phyloP scores from a whole-genome alignment of 1,284 basidiomycete species.

The Ganoderma boninense region DNA sequence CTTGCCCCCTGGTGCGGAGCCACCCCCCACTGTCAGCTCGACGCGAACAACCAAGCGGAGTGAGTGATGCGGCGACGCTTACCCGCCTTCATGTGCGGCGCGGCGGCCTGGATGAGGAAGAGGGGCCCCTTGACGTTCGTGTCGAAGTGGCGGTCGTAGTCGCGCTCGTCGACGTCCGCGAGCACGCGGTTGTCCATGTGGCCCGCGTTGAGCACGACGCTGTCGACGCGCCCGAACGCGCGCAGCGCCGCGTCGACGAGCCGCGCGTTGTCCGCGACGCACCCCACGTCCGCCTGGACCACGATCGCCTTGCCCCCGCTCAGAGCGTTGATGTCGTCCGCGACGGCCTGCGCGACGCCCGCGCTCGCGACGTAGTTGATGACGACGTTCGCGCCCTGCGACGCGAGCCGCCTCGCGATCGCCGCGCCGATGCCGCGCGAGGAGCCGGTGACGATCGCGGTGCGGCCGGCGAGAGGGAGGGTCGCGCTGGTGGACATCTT shows the following conservation, averaged over 20 bases:
- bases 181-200: constrained; percentile 58
- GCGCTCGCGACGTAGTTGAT: constrained; percentile 57
- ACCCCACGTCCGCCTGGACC: constrained; percentile 60
- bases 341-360: constrained; percentile 54
- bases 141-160: constrained; percentile 57
- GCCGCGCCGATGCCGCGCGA: constrained; percentile 67
- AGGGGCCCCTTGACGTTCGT: constrained; percentile 66
- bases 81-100: constrained; percentile 53
- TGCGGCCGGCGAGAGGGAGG: constrained; percentile 47
- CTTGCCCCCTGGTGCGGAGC: constrained; percentile 47
- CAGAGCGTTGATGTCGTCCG: constrained; percentile 50
- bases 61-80: constrained; percentile 31
- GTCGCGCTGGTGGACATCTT: constrained; percentile 16
- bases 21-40: not conserved
- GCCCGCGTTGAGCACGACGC: constrained; percentile 63
- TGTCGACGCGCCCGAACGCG: constrained; percentile 60
- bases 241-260: constrained; percentile 57
- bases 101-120: constrained; percentile 60
- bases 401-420: constrained; percentile 59
- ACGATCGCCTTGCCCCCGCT: constrained; percentile 56
- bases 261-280: constrained; percentile 49
- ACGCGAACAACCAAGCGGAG: not conserved
- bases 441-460: constrained; percentile 66
- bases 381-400: constrained; percentile 64
- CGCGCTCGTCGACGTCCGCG: constrained; percentile 56